Evolutionary conservation across 1,284 basidiomycete genomes (phyloP), one percentile per base, ranked within the genome.

Genomic region (Heimioporus retisporus): DNA sequence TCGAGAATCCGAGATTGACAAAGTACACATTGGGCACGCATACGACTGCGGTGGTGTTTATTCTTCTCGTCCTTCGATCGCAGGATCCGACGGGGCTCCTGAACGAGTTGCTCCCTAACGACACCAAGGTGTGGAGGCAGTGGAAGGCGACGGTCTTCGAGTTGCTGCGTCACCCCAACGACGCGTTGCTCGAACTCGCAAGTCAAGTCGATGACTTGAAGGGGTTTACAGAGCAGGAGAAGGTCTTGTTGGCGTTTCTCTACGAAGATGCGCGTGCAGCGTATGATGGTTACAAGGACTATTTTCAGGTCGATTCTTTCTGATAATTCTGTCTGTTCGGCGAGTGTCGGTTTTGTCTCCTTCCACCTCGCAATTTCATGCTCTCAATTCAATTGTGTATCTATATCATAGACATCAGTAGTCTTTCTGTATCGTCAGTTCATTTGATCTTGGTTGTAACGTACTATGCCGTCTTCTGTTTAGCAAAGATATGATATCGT

Each of bases 31-130:
- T 79, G n/a, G 67, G 69, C 19, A 77, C 72, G 0, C 61, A 73
- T 14, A 78, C 77, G 1, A 44, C 76, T 15, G 74, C 72, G 55
- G 75, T 70, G 8, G 69, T 80, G 6, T 78, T 78, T 43, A 66
- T 73, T 2, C 66, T 79, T 18, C 67, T 77, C 10, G 69, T 68
- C 4, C 23, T 77, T 35, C 54, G 64, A 16, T 59, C 58, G 0
- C 62, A 65, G 40, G 72, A 77, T 7, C 72, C 73, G 2, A 56
- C 14, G 3, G 48, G 50, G 13, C 63, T 75, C 31, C 73, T 73
- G 4, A 76, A 76, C 19, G 69, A n/a, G n/a, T n/a, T n/a, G n/a
- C n/a, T n/a, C n/a, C n/a, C n/a, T n/a, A n/a, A n/a, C n/a, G n/a
- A n/a, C 7, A 76, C 75, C 59, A 69, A 54, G 43, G 73, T 74